These are phyloP conservation scores for Bipolaris cookei DNA, from an alignment of 2,329 filamentous ascomycete genomes.

Conservation along the genomic window DNA sequence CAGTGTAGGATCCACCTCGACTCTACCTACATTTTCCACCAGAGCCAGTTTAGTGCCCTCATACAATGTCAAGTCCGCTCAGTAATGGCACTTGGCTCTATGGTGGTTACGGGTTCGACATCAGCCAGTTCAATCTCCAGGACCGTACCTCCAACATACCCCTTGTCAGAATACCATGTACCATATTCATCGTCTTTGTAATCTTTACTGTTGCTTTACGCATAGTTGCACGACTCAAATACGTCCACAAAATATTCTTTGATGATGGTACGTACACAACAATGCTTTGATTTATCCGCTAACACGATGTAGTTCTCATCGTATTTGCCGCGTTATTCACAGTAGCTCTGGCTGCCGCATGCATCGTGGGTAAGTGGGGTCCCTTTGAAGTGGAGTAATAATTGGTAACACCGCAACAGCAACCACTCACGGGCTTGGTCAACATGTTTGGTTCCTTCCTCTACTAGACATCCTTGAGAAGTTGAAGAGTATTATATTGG, in stretches of 20 bases:
- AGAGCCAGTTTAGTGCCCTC: background rate
- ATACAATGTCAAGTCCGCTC: constrained; percentile 7
- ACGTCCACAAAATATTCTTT: constrained; percentile 30
- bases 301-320: constrained; percentile 27
- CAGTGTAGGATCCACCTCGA: background rate
- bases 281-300: background rate
- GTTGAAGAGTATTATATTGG: constrained; percentile 28
- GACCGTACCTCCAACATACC: constrained; percentile 27
- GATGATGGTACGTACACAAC: constrained; percentile 30
- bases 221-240: constrained; percentile 28
- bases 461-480: constrained; percentile 16
- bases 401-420: constrained; percentile 17
- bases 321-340: constrained; percentile 33
- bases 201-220: constrained; percentile 28
- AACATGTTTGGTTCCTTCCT: constrained; percentile 33
- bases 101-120: constrained; percentile 26
- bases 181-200: constrained; percentile 30
- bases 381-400: background rate
- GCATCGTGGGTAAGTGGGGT: constrained; percentile 30
- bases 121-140: constrained; percentile 30
- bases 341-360: constrained; percentile 29
- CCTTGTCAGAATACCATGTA: constrained; percentile 22
- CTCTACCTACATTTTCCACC: background rate
- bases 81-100: constrained; percentile 5
- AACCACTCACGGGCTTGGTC: constrained; percentile 30